Evolutionary conservation across 2,329 filamentous ascomycete species (phyloP), one percentile per base, ranked within the genome.

Genomic region (Dothidotthia symphoricarpi): DNA sequence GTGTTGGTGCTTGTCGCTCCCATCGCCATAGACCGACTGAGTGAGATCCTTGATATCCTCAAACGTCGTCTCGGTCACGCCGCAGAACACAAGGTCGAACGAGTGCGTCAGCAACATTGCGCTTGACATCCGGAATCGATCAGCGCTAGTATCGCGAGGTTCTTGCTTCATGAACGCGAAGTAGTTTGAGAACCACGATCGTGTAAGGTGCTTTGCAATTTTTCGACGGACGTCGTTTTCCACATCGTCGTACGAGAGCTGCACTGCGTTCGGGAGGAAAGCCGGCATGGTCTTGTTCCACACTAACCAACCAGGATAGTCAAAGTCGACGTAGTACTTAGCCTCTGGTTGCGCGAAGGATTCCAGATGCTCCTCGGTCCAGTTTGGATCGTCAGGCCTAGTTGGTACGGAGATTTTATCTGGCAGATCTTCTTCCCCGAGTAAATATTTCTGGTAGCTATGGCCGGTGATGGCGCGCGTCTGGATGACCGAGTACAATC

Each of bases 141-240:
- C 91, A 1, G 86, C 77, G 4, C 77, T 78, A 0, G 81, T 69
- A 61, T 97, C 91, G 29, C 91, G 82, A 2, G 93, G 91, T 65
- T 97, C 91, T 67, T 97, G 93, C 70, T 96, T 97, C 71, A 97
- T 78, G 62, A 91, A 97, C 16, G 83, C 86, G 59, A 98, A 98
- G 67, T 85, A 91, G 34, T 84, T 85, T 28, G 80, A 79, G 52
- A 96, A 83, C 94, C 93, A 98, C 17, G 88, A 80, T 32, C 82
- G 82, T 43, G 86, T 88, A 45, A 98, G 74, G 28, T 89, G 74
- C 38, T 77, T 77, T 31, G 90, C 93, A 57, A 98, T 93, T 58
- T 87, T 85, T 37, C 78, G 77, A 27, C 91, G 83, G 6, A 86
- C 81, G 2, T 75, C 75, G 53, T 70, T 81, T 66, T 98, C 93